These are phyloP conservation scores for Fusarium anguioides DNA, from an alignment of 2,329 filamentous ascomycete species.

Conservation along the genomic window DNA sequence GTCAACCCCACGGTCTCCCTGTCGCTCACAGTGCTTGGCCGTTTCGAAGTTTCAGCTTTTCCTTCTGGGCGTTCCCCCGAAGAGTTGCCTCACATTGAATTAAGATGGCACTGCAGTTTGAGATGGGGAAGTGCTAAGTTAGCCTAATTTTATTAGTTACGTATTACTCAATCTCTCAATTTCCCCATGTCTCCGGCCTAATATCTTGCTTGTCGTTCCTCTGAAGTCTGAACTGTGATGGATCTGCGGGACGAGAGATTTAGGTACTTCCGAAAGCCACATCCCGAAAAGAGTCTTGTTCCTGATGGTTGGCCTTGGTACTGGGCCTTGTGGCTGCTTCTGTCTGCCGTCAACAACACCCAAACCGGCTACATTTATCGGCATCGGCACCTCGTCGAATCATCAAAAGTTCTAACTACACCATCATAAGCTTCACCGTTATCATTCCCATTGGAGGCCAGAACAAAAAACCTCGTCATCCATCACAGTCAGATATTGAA, in stretches of 20 bases:
- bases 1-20: constrained; percentile 44
- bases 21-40: constrained; percentile 30
- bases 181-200: constrained; percentile 1
- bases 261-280: constrained; percentile 19
- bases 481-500: constrained; percentile 21
- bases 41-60: constrained; percentile 33
- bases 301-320: neutral
- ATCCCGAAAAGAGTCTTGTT: constrained; percentile 14
- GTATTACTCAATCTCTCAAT: constrained; percentile 24
- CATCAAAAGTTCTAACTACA: constrained; percentile 12
- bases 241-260: constrained; percentile 5
- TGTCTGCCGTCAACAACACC: constrained; percentile 7
- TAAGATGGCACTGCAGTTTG: neutral
- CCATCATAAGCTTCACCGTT: constrained; percentile 22
- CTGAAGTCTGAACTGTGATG: neutral
- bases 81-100: constrained; percentile 2
- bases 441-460: constrained; percentile 13
- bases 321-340: constrained; percentile 11
- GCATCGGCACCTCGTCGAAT: constrained; percentile 10
- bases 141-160: constrained; percentile 24
- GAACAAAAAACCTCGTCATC: constrained; percentile 6
- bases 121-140: neutral
- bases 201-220: constrained; percentile 4
- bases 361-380: constrained; percentile 27
- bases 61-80: constrained; percentile 4